These are phyloP conservation scores for Umbelopsis vinacea DNA, from an alignment of 192 early-diverging fungal genomes.

Conservation along the genomic window DNA sequence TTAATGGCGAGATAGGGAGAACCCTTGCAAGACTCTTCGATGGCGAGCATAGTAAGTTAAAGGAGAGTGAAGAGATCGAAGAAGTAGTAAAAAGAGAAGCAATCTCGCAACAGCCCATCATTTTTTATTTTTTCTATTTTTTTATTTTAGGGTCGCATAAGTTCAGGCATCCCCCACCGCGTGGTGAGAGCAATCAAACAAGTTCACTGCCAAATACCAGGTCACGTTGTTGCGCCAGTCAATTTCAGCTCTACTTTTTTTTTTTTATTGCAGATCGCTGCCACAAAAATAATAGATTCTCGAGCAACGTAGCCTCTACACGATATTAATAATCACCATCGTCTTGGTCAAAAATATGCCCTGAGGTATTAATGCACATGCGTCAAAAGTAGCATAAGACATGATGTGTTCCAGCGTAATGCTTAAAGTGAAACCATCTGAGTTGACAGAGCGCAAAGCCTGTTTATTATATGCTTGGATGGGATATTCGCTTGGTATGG, in stretches of 20 bases:
- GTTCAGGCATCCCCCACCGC: slow-evolving; percentile 14
- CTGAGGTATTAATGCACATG: too few species aligned
- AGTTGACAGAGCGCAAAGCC: background rate
- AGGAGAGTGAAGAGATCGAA: slow-evolving; percentile 15
- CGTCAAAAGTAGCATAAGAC: too few species aligned
- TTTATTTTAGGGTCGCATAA: background rate
- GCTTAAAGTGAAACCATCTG: background rate
- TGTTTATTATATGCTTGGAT: too few species aligned
- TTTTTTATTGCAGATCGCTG: slow-evolving; percentile 16
- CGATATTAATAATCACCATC: too few species aligned
- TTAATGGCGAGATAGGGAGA: slow-evolving; percentile 13
- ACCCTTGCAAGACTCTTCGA: slow-evolving; percentile 16
- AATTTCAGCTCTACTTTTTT: background rate
- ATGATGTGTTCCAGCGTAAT: slow-evolving; percentile 2
- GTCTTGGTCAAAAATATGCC: too few species aligned
- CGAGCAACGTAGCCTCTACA: too few species aligned
- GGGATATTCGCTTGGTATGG: background rate
- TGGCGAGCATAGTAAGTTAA: slow-evolving; percentile 18
- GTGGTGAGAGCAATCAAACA: slow-evolving; percentile 19
- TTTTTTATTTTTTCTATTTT: slow-evolving; percentile 1
- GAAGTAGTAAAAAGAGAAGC: background rate
- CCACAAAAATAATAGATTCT: background rate
- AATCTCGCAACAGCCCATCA: background rate
- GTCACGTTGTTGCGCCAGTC: slow-evolving; percentile 11
- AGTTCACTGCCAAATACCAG: slow-evolving; percentile 15